These are phyloP conservation scores for Halophytophthora batemanensis DNA, from an alignment of 352 stramenopile species.

Conservation along the genomic window DNA sequence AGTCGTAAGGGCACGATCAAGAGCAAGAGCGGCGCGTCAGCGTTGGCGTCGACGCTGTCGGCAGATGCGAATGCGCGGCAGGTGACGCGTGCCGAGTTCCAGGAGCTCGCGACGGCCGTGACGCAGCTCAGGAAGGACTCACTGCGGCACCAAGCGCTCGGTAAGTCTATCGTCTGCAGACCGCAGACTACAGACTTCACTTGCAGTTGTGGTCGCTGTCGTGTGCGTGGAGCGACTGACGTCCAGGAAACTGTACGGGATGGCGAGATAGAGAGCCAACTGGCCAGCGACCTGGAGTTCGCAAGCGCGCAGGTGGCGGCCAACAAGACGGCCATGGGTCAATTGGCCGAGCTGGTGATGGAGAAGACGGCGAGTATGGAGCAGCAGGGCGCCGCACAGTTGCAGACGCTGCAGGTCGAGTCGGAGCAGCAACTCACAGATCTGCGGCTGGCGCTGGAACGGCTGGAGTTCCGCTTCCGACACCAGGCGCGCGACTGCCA, in stretches of 20 bases:
- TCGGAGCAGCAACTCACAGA: constrained; percentile 43
- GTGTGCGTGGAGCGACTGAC: too few species aligned
- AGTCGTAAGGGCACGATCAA: constrained; percentile 21
- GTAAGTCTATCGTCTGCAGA: too few species aligned
- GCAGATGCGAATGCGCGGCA: constrained; percentile 39
- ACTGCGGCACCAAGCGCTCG: constrained; percentile 33
- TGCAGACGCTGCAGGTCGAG: constrained; percentile 48
- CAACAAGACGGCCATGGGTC: constrained; percentile 45
- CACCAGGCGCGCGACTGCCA: constrained; percentile 55
- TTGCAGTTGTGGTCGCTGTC: neutral
- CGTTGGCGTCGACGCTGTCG: constrained; percentile 25
- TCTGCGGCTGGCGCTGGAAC: constrained; percentile 42
- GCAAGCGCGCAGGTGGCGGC: constrained; percentile 34
- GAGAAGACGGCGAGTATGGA: constrained; percentile 46
- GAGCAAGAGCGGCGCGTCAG: constrained; percentile 1
- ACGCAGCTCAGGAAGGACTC: constrained; percentile 49
- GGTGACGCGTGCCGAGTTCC: constrained; percentile 56
- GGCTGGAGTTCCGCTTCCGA: constrained; percentile 70
- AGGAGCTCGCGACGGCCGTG: constrained; percentile 44
- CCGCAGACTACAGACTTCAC: too few species aligned
- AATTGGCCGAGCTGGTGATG: constrained; percentile 41
- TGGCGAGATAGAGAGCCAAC: constrained; percentile 38
- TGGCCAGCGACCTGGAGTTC: constrained; percentile 50
- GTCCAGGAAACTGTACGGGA: too few species aligned
- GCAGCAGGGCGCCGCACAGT: constrained; percentile 29